phyloP scores from a whole-genome alignment of 2,329 filamentous ascomycete species.

The Myriosclerotinia scirpicola region DNA sequence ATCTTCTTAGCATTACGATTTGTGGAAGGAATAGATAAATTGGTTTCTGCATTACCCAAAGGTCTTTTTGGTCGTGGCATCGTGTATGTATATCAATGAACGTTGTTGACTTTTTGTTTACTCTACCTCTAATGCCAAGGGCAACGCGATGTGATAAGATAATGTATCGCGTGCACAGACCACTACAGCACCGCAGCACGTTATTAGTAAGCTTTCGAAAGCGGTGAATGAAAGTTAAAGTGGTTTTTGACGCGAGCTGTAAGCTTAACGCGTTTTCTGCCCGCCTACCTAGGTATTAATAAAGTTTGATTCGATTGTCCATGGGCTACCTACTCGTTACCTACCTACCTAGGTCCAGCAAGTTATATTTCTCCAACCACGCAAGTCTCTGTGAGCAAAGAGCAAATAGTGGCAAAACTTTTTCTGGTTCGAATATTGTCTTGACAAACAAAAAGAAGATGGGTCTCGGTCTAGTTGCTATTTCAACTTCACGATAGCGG shows the following conservation, averaged over 20 bases:
- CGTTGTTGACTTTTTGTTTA: too few species aligned
- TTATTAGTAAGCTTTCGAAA: constrained; percentile 1
- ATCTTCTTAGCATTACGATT: too few species aligned
- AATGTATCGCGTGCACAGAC: not conserved
- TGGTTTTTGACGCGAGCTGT: constrained; percentile 21
- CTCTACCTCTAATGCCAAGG: too few species aligned
- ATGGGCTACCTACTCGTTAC: too few species aligned
- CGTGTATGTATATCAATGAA: too few species aligned
- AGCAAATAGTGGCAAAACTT: not conserved
- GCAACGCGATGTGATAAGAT: too few species aligned
- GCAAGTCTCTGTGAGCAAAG: constrained; percentile 5
- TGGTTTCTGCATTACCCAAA: too few species aligned
- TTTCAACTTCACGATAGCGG: constrained; percentile 17
- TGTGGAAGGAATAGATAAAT: too few species aligned
- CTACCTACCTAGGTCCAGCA: not conserved
- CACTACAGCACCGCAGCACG: too few species aligned
- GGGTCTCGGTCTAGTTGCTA: constrained; percentile 17
- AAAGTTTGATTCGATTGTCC: not conserved
- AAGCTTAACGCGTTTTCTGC: constrained; percentile 20
- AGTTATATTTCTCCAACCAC: constrained; percentile 8
- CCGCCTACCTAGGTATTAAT: not conserved
- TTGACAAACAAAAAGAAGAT: constrained; percentile 12
- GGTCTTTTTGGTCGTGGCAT: too few species aligned
- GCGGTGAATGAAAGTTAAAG: constrained; percentile 21
- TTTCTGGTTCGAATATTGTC: not conserved